Conservation (phyloP, 139 green algal species). For the Chlamydomonas asymmetrica region DNA sequence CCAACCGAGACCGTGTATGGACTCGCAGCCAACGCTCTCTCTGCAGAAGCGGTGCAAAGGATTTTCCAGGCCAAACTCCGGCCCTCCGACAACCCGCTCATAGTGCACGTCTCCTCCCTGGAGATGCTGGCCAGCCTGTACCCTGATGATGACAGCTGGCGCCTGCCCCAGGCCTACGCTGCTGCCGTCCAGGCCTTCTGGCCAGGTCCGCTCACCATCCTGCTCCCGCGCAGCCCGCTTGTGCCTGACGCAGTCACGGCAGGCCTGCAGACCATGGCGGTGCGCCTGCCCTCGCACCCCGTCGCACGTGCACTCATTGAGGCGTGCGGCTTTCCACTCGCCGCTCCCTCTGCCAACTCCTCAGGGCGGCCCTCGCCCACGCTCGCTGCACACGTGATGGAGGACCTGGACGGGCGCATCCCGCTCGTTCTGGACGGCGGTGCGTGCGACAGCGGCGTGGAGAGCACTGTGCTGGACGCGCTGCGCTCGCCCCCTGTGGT, state of each 20-base stretch:
- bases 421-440: slow-evolving; percentile 54
- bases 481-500: slow-evolving; percentile 48
- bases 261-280: slow-evolving; percentile 54
- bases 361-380: slow-evolving; percentile 58
- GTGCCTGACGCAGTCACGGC: slow-evolving; percentile 47
- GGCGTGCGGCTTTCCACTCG: slow-evolving; percentile 48
- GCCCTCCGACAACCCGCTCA: slow-evolving; percentile 66
- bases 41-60: slow-evolving; percentile 28
- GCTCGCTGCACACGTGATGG: slow-evolving; percentile 45
- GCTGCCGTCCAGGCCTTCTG: slow-evolving; percentile 38
- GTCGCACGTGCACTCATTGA: slow-evolving; percentile 57
- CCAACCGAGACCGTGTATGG: slow-evolving; percentile 69
- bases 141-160: slow-evolving; percentile 33
- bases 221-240: slow-evolving; percentile 44
- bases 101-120: slow-evolving; percentile 57
- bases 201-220: slow-evolving; percentile 62
- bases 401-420: slow-evolving; percentile 43
- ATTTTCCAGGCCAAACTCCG: slow-evolving; percentile 58
- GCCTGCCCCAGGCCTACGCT: slow-evolving; percentile 35
- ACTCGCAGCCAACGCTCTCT: slow-evolving; percentile 49
- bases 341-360: slow-evolving; percentile 61
- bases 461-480: slow-evolving; percentile 54
- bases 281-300: slow-evolving; percentile 61
- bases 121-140: slow-evolving; percentile 57
- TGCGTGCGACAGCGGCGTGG: slow-evolving; percentile 48